Evolutionary conservation across 371 early-diverging fungal species (phyloP), one percentile per base, ranked within the genome.

Genomic region (Actinomucor elegans): DNA sequence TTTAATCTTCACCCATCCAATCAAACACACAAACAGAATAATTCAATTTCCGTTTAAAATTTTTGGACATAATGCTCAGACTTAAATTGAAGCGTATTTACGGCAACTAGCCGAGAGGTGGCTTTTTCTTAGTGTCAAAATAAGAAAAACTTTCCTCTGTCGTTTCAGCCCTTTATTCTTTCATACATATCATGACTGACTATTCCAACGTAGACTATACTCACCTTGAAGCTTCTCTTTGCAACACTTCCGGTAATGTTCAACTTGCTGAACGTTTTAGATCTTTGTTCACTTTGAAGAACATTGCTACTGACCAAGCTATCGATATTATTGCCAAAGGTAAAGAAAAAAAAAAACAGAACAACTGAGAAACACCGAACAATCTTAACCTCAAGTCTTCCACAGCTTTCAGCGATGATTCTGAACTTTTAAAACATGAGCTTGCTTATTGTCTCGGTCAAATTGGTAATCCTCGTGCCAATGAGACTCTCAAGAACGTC

Each of bases 391-490:
- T n/a, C n/a, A n/a, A n/a, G n/a, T n/a, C n/a, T n/a, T n/a, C n/a
- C 1, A 33, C 47, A 88, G 92, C 87, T 7, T 92, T 98, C 59
- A 66, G 68, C 41, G 93, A 90, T 58, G 85, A 87, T 31, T 96
- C 97, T 15, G 96, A 93, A 26, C 81, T 99, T 34, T 80, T 99
- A 48, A 95, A 97, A 73, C 99, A 99, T 68, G 99, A 99, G 75
- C 71, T 98, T 27, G 99, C 99, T 46, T 99, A 99, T 77, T 94
- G 94, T 46, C 77, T 99, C 46, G 99, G 99, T 46, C 99, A 99
- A 77, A 98, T 97, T 90, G 83, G 87, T 63, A 89, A 91, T 65
- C 77, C 79, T 23, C 61, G 71, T 20, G 94, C 98, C 17, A 86
- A 95, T 40, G 79, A 80, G 0, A 71, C 83, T 18, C 80, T 99